Base-by-base conservation (phyloP, 1,139 yeast species). In the Ogataea hybrid region DNA sequence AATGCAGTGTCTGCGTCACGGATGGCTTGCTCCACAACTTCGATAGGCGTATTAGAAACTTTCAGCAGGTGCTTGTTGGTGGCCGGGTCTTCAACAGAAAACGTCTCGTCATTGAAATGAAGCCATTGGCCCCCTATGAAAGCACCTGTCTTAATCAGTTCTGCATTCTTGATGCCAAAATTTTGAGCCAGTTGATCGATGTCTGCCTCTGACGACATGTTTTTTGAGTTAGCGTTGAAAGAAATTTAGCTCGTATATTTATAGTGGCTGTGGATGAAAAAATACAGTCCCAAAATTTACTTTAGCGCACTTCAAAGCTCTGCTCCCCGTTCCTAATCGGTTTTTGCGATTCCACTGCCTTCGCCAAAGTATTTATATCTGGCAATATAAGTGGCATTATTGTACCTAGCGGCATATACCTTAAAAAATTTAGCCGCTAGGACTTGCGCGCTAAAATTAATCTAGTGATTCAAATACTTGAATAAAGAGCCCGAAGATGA, bases 11-110 rank as follows among this genome's bases (percentile, higher is more conserved):
- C 62, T 1, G 96, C 89, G 36, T 68, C 71, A 33, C 75, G 70
- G 46, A 89, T 83, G 12, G 96, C 84, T 38, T 65, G 63, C 39
- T 80, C 83, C 36, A 79, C 73, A 39, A 70, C 73, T 28, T 71
- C 77, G 42, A 73, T 74, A n/a, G 76, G 70, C 38, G 81, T 73
- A 46, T 81, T 85, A 7, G 81, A 75, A 30, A 79, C 74, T 38
- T 71, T 71, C 17, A 79, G 75, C 44, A 89, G 73, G 23, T 68
- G 67, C 45, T 77, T 75, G 30, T 71, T 77, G 23, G 83, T 80
- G 0, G 95, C 95, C 4, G 96, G 96, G 61, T 89, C 89, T 34
- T 65, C 63, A 20, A 88, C 95, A 32, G 77, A 67, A 62, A 86
- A 89, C 12, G 79, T 72, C 43, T 73, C 73, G 4, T 39, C 41